Base-by-base conservation (phyloP, 108 stramenopile genomes). In the Cylindrotheca fusiformis region DNA sequence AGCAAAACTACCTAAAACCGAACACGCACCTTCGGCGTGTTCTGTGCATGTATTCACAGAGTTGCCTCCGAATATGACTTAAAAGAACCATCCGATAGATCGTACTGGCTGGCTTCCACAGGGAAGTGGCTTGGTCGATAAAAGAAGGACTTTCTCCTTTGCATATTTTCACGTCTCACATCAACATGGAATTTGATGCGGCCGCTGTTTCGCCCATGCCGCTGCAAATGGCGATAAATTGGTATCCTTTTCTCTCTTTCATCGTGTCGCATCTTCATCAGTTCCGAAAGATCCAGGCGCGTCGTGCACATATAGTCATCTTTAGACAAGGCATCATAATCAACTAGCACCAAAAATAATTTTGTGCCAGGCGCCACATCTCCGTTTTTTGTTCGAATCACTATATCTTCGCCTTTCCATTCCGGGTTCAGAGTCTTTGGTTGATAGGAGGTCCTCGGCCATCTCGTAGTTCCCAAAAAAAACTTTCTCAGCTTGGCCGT, bases 281-380 rank as follows among this genome's bases (percentile, higher is more conserved):
- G 63, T 21, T 74, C 68, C 1, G 44, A 54, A 19, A 86, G 44
- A 55, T 83, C 82, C 22, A 86, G 51, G 5, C 72, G 77, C 17
- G 74, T 68, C 4, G 80, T 50, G 45, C 85, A 79, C 55, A 83
- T 66, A 5, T 80, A 31, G 50, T 86, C 81, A 32, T 81, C 73
- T 32, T 67, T 64, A 25, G 65, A 69, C 0, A 66, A 27, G 17
- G 55, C 47, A 64, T 83, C 85, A 22, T 65, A 68, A 48, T 86
- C 79, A 58, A 84, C 65, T 0, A 84, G 78, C 1, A 74, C 72
- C 33, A 82, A 8, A 51, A 63, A 81, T 6, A 84, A 31, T 74
- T 78, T 80, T 20, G 71, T 33, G 4, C 77, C 83, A 12, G 52
- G 31, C 0, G 41, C 36, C 17, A 74, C 31, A 14, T 17, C 36